Conservation (phyloP, 306 rosid species). For the Pachyrhizus erosus region DNA sequence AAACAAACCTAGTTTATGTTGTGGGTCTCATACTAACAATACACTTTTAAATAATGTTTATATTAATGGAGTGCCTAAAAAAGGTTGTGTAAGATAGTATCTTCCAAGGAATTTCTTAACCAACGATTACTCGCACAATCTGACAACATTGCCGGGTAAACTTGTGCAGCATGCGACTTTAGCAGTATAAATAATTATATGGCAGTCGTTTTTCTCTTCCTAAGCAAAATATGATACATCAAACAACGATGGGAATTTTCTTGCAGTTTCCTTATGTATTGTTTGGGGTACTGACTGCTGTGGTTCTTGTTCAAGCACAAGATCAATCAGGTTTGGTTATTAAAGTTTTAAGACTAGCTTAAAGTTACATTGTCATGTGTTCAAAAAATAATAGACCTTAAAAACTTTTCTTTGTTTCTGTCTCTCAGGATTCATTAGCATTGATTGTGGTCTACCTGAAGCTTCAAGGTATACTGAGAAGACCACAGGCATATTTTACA, state of each 20-base stretch:
- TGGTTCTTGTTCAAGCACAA: constrained; percentile 49
- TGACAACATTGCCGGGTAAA: neutral
- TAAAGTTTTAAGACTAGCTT: neutral
- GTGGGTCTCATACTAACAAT: neutral
- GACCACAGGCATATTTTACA: constrained; percentile 47
- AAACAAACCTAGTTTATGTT: neutral
- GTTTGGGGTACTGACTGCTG: constrained; percentile 24
- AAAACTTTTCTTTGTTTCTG: neutral
- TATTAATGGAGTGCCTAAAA: neutral
- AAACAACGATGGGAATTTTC: constrained; percentile 26
- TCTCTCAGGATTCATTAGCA: constrained; percentile 61
- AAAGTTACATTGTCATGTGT: neutral
- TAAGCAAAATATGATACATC: neutral
- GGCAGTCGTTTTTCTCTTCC: neutral
- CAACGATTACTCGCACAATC: neutral
- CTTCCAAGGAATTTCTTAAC: neutral
- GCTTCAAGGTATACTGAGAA: constrained; percentile 40
- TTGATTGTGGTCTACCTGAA: constrained; percentile 58
- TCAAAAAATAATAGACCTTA: neutral
- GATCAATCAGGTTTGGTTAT: constrained; percentile 55
- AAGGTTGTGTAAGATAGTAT: neutral
- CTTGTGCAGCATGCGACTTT: neutral
- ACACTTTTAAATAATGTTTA: neutral
- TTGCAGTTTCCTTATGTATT: constrained; percentile 15
- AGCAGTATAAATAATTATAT: constrained; percentile 17